phyloP scores from a whole-genome alignment of 2,329 filamentous ascomycete genomes.

The Chalara sp. region DNA sequence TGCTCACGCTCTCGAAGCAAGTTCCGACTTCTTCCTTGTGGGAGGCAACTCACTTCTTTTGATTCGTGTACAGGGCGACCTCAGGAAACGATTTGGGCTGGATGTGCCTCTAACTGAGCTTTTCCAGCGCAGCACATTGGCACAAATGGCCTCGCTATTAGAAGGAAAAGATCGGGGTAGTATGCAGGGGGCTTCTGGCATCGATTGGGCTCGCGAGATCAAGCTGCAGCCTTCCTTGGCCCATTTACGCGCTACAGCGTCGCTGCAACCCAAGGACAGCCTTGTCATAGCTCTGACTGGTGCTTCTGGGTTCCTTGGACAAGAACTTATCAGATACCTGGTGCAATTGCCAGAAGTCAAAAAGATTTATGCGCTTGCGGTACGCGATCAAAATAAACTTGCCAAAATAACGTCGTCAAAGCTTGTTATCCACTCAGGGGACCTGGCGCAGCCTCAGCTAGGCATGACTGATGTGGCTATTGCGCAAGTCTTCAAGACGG shows the following conservation, averaged over 20 bases:
- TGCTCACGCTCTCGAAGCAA: background rate
- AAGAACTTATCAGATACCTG: constrained; percentile 31
- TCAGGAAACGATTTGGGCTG: constrained; percentile 1
- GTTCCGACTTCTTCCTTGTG: constrained; percentile 11
- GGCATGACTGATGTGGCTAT: constrained; percentile 30
- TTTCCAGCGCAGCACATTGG: constrained; percentile 31
- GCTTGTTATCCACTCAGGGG: constrained; percentile 29
- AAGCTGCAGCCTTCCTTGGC: background rate
- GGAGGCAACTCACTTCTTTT: constrained; percentile 13
- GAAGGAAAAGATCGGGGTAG: background rate
- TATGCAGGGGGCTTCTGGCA: constrained; percentile 1
- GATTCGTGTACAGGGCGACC: constrained; percentile 5
- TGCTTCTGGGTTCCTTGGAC: constrained; percentile 33
- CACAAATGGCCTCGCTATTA: constrained; percentile 23
- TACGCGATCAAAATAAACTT: constrained; percentile 20
- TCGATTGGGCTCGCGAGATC: constrained; percentile 11
- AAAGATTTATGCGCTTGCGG: constrained; percentile 38
- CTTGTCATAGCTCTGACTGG: constrained; percentile 29
- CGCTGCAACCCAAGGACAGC: background rate
- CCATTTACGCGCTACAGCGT: background rate
- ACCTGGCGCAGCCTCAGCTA: constrained; percentile 29
- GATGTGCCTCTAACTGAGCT: constrained; percentile 30
- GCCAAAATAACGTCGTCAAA: constrained; percentile 5
- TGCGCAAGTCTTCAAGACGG: constrained; percentile 22
- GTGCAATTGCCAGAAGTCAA: constrained; percentile 24